Base-by-base conservation (phyloP, 1,284 basidiomycete species). In the Bondarzewia mesenterica region DNA sequence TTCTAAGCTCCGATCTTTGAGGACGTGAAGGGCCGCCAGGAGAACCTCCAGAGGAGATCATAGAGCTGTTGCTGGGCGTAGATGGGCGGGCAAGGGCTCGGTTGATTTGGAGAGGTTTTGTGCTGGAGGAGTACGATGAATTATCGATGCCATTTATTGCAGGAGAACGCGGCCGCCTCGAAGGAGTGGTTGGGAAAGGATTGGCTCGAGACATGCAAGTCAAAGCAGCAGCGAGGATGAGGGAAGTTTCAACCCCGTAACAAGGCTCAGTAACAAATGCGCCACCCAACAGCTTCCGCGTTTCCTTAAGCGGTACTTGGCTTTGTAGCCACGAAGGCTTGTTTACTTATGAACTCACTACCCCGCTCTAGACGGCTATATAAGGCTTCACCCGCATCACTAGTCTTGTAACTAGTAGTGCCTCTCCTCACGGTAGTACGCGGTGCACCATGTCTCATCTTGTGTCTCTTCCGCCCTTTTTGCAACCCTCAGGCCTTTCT, bases 71-170 rank as follows among this genome's bases (percentile, higher is more conserved):
- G 52, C 59, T 66, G 15, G 66, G 64, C 20, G 65, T 66, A 16
- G 61, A 60, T 21, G 66, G 62, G 27, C 66, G 61, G 20, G 58
- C 50, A 14, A 60, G 60, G 22, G 59, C 54, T 23, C 66, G 60
- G 51, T 59, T 70, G 58, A 81, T 76, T 59, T 81, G 77, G 7
- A 80, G 65, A 20, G 80, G 80, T 42, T 74, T 63, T 22, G 69
- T 75, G 15, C 61, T 50, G 8, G 64, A 58, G 16, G 39, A 26
- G 44, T 36, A 38, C n/a, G 42, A 21, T 5, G 38, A 40, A 14
- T n/a, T n/a, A n/a, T 43, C 41, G 12, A 16, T 16, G 42, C 42
- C 47, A 44, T 43, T 54, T 22, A 39, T 38, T 20, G 43, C 42
- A 23, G 52, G 48, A 39, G 52, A 47, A 27, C 32, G 47, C 38